phyloP scores from a whole-genome alignment of 2,329 filamentous ascomycete genomes.

The Leptographium flavum region DNA sequence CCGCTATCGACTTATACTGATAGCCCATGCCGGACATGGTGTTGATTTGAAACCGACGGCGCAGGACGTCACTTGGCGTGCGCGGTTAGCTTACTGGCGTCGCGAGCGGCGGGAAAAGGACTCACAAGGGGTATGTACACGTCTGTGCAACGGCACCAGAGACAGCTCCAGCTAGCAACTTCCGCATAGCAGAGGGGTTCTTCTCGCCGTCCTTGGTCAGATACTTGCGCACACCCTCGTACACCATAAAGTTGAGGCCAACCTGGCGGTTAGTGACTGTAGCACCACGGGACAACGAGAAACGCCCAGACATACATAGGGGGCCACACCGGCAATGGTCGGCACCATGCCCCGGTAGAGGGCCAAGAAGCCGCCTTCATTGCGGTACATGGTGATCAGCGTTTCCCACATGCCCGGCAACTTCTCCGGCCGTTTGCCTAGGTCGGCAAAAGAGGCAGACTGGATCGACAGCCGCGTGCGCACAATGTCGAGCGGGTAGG shows the following conservation, averaged over 20 bases:
- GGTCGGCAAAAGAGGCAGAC: conserved; percentile 79
- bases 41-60: conserved; percentile 93
- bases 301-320: conserved; percentile 67
- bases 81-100: background rate
- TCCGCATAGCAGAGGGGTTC: conserved; percentile 65
- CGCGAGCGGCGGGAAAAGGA: background rate
- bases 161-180: conserved; percentile 77
- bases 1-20: conserved; percentile 75
- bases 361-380: conserved; percentile 70
- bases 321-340: conserved; percentile 87
- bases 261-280: conserved; percentile 46
- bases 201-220: conserved; percentile 79
- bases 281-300: too few species aligned
- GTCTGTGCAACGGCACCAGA: conserved; percentile 96
- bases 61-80: conserved; percentile 62
- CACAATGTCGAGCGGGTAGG: conserved; percentile 95
- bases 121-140: conserved; percentile 95
- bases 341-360: conserved; percentile 92
- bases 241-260: conserved; percentile 96
- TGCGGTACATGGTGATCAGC: conserved; percentile 71
- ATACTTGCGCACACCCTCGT: conserved; percentile 73
- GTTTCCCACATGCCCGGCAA: conserved; percentile 89
- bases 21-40: conserved; percentile 99
- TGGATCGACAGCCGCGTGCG: conserved; percentile 94
- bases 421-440: conserved; percentile 49